Evolutionary conservation across 1,139 yeast genomes (phyloP), one percentile per base, ranked within the genome.

Genomic region (Kluyveromyces sp.): DNA sequence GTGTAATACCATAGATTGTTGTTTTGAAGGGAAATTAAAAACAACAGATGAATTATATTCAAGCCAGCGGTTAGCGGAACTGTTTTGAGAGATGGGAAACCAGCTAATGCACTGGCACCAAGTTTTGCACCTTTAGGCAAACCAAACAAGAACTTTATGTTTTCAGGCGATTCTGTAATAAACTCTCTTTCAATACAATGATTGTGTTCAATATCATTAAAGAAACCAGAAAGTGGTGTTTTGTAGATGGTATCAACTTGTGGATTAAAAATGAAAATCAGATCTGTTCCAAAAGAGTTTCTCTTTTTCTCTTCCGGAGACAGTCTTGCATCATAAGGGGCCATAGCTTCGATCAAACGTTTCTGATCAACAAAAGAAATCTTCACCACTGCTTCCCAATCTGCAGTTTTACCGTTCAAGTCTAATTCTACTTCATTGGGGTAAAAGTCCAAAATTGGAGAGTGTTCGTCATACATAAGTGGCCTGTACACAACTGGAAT

Each of bases 361-460:
- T 77, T 69, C 59, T 85, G 90, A 56, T 94, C 97, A 45, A 92
- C 97, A 72, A 94, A 94, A 8, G 95, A 84, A 52, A 92, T 77
- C 61, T 88, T 78, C n/a, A 92, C 96, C 47, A 92, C 97, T 6
- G 97, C 97, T 69, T 92, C 98, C 99, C 99, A 92, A 43, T 87
- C 83, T 5, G 95, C 95, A 47, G 90, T 86, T 64, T 92, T 94
- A 45, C 97, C 98, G 62, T 92, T 94, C 77, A 81, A 74, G 68
- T 94, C 98, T 42, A 88, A 75, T 47, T 82, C 90, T 52, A 92
- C 96, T 52, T 87, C 88, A 51, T 77, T 75, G 3, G 99, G 99
- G 62, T 94, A 92, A 59, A 89, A 90, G 55, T 88, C 96, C 49
- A 75, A 77, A 54, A 94, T 89, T 29, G 97, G 96, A 2, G 97